Conservation (phyloP, 345 rosid species). For the Gossypium sturtianum region DNA sequence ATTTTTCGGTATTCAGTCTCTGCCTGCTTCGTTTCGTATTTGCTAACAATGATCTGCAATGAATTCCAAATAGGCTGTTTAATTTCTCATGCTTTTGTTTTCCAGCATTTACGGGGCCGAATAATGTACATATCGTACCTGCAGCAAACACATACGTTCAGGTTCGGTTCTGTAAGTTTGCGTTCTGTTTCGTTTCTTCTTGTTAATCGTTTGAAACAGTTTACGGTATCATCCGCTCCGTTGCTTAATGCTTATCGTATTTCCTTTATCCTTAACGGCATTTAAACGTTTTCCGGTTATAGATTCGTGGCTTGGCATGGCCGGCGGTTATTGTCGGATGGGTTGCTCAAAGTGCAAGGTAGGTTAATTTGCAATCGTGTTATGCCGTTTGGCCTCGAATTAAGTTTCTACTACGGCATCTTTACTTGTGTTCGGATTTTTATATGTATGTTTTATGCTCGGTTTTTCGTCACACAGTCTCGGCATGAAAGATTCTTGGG, state of each 20-base stretch:
- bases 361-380: conserved; percentile 7
- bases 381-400: neutral
- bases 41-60: too few species aligned
- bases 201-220: neutral
- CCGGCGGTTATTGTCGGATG: conserved; percentile 83
- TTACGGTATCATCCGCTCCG: conserved; percentile 7
- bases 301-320: conserved; percentile 96
- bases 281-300: conserved; percentile 9
- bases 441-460: neutral
- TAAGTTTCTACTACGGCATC: neutral
- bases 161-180: conserved; percentile 33
- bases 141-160: conserved; percentile 83
- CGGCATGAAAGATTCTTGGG: conserved; percentile 98
- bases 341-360: conserved; percentile 99
- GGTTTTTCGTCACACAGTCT: conserved; percentile 40
- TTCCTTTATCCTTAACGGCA: neutral
- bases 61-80: neutral
- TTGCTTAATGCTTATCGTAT: conserved; percentile 7
- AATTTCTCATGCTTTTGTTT: conserved; percentile 7
- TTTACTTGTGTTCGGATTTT: neutral
- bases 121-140: conserved; percentile 63
- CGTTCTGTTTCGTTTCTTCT: neutral
- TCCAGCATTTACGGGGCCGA: conserved; percentile 75
- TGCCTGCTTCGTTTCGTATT: neutral
- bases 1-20: neutral